A percentile compares a stretch with the other conserved stretches of the same genome.
Conservation (phyloP, 2,329 filamentous ascomycete species). For the Kalmusia sp. region DNA sequence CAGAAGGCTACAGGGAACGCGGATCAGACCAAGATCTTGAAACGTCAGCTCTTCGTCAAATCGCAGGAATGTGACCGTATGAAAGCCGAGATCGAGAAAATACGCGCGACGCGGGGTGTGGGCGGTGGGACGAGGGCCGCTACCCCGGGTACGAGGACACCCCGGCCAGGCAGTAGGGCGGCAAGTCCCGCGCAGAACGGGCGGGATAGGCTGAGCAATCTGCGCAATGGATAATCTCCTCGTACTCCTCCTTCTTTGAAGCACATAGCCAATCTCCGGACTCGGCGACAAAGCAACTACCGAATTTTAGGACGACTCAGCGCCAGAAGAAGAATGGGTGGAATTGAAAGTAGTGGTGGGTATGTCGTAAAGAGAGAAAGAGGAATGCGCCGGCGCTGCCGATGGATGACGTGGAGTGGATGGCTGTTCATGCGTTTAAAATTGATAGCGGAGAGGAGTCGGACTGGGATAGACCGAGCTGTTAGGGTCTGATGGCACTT, state of each 20-base stretch:
- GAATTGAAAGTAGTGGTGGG: too few species aligned
- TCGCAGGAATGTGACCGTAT: conserved; percentile 29
- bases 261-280: too few species aligned
- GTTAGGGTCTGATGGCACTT: too few species aligned
- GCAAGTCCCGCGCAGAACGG: conserved; percentile 31
- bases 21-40: conserved; percentile 20
- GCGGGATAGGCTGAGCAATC: conserved; percentile 26
- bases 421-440: too few species aligned
- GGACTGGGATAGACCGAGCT: too few species aligned
- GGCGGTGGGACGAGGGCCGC: conserved; percentile 37
- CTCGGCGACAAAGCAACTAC: too few species aligned
- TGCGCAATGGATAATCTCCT: conserved; percentile 27
- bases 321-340: too few species aligned
- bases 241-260: background rate
- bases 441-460: too few species aligned
- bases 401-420: too few species aligned
- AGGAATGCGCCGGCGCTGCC: too few species aligned
- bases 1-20: conserved; percentile 14
- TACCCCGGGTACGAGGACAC: conserved; percentile 37
- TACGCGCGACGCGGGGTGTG: conserved; percentile 26
- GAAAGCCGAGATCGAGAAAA: conserved; percentile 10
- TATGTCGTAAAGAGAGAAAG: too few species aligned
- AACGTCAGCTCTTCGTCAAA: conserved; percentile 23
- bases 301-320: too few species aligned
- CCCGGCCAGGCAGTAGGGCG: conserved; percentile 32